Evolutionary conservation across 1,284 basidiomycete genomes (phyloP).

Genomic region (Melampsora americana): DNA sequence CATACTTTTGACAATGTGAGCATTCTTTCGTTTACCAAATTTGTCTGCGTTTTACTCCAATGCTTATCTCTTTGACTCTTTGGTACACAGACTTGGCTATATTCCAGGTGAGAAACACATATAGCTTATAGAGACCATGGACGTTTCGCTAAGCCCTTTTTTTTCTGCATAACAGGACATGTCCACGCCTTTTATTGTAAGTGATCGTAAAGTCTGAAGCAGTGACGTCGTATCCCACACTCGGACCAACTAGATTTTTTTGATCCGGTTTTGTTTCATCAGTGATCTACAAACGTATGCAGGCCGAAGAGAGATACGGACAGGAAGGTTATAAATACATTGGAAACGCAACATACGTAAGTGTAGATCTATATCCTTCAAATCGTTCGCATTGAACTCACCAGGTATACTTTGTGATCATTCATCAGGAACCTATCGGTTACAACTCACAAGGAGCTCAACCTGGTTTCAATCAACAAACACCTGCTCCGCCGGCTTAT

Average conservation of each 20-base stretch:
- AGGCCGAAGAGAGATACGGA: constrained; percentile 72
- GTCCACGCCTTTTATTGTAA: constrained; percentile 55
- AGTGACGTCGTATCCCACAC: not conserved
- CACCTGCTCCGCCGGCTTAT: constrained; percentile 26
- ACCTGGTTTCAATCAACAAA: not conserved
- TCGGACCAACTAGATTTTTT: not conserved
- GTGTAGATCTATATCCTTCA: not conserved
- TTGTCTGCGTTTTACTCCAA: not conserved
- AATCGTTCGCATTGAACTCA: not conserved
- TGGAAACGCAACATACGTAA: constrained; percentile 40
- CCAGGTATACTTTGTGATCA: not conserved
- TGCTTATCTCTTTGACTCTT: not conserved
- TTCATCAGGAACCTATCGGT: constrained; percentile 31
- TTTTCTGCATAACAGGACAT: constrained; percentile 51
- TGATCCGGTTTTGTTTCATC: constrained; percentile 49
- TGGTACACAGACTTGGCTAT: constrained; percentile 20
- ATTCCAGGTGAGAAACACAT: constrained; percentile 26
- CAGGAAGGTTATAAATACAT: constrained; percentile 64
- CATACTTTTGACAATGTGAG: constrained; percentile 68
- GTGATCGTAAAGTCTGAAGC: not conserved
- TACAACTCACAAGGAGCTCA: not conserved
- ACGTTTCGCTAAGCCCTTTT: not conserved
- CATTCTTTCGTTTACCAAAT: constrained; percentile 30
- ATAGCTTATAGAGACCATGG: too few relatives aligned
- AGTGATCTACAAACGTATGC: constrained; percentile 72